Percentiles rank a stretch among this genome's conserved stretches.
Evolutionary conservation across 73 alveolate genomes (phyloP).

Genomic region (Paramecium caudatum): DNA sequence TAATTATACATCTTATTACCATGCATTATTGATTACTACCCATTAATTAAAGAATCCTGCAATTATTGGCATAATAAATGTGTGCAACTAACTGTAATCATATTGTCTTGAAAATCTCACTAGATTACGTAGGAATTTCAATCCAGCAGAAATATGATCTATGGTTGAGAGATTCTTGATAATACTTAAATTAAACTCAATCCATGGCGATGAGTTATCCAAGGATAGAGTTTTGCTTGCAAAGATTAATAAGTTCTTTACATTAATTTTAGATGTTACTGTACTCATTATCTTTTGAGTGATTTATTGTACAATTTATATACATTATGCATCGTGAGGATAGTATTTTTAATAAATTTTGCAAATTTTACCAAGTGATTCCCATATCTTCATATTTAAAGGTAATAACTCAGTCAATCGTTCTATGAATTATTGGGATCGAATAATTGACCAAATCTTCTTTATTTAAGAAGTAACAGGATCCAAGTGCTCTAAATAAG

Average conservation of each 20-base stretch:
- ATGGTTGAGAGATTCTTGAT: not conserved
- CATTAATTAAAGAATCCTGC: not conserved
- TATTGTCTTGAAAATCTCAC: not conserved
- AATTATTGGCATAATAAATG: not conserved
- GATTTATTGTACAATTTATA: not conserved
- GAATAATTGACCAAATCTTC: not conserved
- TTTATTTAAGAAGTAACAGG: not conserved
- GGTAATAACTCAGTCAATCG: conserved; percentile 34
- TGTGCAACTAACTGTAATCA: conserved; percentile 12
- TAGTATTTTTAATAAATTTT: conserved; percentile 16
- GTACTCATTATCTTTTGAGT: not conserved
- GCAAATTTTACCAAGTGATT: conserved; percentile 30
- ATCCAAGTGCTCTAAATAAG: conserved; percentile 11
- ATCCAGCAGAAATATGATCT: not conserved
- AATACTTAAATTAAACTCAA: conserved; percentile 14
- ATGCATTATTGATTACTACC: not conserved
- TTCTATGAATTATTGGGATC: not conserved
- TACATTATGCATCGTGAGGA: not conserved
- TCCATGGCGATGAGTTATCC: not conserved
- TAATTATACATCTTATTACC: not conserved
- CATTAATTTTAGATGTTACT: not conserved
- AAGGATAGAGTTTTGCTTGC: not conserved
- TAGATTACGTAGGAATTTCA: not conserved
- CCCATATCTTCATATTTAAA: conserved; percentile 23
- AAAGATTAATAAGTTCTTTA: not conserved